Base-by-base conservation (phyloP, 2,329 filamentous ascomycete genomes). In the Nemania sp. region DNA sequence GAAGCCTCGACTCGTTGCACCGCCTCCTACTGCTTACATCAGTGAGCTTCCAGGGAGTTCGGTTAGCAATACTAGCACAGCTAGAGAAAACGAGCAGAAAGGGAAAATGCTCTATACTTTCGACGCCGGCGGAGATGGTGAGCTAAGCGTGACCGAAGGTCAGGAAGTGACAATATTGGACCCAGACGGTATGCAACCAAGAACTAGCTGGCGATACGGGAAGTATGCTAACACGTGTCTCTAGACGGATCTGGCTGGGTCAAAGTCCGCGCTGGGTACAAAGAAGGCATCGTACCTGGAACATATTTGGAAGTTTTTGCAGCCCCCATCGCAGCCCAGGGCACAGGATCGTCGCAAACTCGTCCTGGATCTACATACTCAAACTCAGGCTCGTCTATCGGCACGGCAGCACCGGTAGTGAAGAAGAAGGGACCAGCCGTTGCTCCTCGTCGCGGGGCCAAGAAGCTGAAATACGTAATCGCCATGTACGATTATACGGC, bases 391-490 rank as follows among this genome's bases (percentile, higher is more conserved):
- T 84, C 85, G 4, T 91, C 88, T 0, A 75, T 90, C 48, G 72
- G 73, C 26, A 71, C 76, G 5, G 67, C 69, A 11, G 68, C 65
- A 5, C 60, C 70, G 6, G 73, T 75, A 3, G 66, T 70, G 33
- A 96, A 92, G 77, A 96, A 95, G 73, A 91, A 95, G 70, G 92
- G 92, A 0, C 92, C 92, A 0, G 91, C 88, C 0, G 94, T 99
- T 4, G 94, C 94, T 12, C 94, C 94, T 3, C 87, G 87, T 62
- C 84, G 92, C 8, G 92, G 92, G 12, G 92, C 91, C 3, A 97
- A 96, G 82, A 96, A 96, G 71, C 79, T 97, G 30, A 90, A 88
- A 68, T 96, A 97, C 65, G 93, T 95, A 1, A 89, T 96, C 69
- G 94, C 94, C 1, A 62, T 97, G 64, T 99, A 97, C 70, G 90